Conservation (phyloP, 495 filamentous ascomycete species). For the Tetracladium setigerum region DNA sequence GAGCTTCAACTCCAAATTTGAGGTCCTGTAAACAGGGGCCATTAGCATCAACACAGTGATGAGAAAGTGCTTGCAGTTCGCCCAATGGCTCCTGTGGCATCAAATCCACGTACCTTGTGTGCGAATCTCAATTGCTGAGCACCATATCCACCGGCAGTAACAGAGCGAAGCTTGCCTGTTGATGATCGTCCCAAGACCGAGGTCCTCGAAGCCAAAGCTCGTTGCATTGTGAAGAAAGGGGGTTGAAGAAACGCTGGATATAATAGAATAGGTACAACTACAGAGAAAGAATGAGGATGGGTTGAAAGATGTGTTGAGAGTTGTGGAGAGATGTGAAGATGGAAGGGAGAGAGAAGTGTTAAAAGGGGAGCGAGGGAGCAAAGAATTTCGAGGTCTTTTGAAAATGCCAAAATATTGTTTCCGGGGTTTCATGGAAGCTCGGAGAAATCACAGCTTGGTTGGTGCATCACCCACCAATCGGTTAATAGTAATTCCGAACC, state of each 20-base stretch:
- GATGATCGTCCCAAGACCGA: conserved; percentile 66
- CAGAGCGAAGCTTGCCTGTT: conserved; percentile 40
- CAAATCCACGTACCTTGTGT: conserved; percentile 67
- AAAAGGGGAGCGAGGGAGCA: neutral
- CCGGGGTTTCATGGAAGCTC: neutral
- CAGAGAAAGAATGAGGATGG: conserved; percentile 23
- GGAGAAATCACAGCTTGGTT: neutral
- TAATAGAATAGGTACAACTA: conserved; percentile 25
- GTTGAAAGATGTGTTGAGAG: conserved; percentile 2
- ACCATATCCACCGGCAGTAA: conserved; percentile 37
- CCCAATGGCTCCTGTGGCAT: neutral
- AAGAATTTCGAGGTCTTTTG: neutral
- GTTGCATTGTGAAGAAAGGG: conserved; percentile 53
- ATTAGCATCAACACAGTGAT: neutral
- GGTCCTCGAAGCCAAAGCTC: conserved; percentile 57
- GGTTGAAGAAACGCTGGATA: conserved; percentile 22
- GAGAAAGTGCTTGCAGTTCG: neutral
- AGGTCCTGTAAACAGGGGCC: conserved; percentile 57
- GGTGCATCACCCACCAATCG: neutral
- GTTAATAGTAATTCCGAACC: too few species aligned
- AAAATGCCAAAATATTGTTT: neutral
- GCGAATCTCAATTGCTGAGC: conserved; percentile 84
- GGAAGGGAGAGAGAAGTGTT: conserved; percentile 21
- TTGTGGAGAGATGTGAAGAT: conserved; percentile 19
- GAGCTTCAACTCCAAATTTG: conserved; percentile 94